Conservation (phyloP, 2,329 filamentous ascomycete species). For the Ophiostoma himal-ulmi region DNA sequence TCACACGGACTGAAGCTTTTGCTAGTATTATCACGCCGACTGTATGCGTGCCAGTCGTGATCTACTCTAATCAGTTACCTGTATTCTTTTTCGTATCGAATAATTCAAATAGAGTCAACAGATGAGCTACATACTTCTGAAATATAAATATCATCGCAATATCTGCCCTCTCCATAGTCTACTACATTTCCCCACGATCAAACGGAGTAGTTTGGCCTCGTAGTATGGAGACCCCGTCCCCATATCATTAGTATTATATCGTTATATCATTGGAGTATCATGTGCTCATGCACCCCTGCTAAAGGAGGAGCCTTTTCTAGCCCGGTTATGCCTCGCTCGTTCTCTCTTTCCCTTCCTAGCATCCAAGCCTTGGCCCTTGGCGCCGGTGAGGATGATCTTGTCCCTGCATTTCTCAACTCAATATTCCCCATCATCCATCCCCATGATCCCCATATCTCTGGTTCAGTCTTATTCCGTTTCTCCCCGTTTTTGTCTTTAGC, state of each 20-base stretch:
- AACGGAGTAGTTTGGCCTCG: not conserved
- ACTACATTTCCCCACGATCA: not conserved
- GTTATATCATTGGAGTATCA: not conserved
- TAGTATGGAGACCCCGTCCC: not conserved
- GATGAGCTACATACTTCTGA: not conserved
- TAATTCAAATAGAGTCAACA: not conserved
- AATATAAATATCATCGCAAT: not conserved
- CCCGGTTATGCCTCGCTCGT: not conserved
- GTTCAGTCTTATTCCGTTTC: not conserved
- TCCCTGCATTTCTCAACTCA: constrained; percentile 1
- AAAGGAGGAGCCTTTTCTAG: not conserved
- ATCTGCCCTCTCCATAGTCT: constrained; percentile 5
- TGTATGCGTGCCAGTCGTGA: not conserved
- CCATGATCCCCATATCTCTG: not conserved
- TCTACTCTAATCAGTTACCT: not conserved
- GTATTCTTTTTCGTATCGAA: not conserved
- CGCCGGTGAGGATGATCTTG: not conserved
- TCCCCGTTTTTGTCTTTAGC: not conserved
- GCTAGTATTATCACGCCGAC: not conserved
- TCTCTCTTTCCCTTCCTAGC: not conserved
- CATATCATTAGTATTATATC: not conserved
- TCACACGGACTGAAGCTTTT: not conserved
- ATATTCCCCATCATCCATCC: not conserved
- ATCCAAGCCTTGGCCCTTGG: not conserved
- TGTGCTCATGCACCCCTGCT: constrained; percentile 6